Evolutionary conservation across 805 yeast species (phyloP), one percentile per base, ranked within the genome.

Genomic region (Saturnispora silvae): DNA sequence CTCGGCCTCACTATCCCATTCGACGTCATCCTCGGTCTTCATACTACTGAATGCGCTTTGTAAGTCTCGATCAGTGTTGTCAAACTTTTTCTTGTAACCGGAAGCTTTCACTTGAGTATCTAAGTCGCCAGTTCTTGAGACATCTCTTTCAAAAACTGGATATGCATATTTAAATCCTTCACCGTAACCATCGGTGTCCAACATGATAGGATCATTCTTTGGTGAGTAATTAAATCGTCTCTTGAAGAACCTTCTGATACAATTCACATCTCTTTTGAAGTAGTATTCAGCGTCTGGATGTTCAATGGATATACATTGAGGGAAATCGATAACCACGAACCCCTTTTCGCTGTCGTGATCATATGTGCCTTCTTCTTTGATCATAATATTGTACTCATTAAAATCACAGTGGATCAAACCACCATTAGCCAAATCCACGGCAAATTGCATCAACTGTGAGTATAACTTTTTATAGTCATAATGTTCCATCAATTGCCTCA

Each of bases 401-500:
- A 78, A 92, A 64, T 92, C 99, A 68, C 98, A 89, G 60, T 92
- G 99, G 37, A 92, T 86, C 39, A 92, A 67, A 1, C 99, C 99
- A 48, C 79, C 73, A 50, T 81, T 78, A 5, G 82, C 98, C 37
- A 92, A 63, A 43, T 75, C 70, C 11, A 87, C 94, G 16, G 82
- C 78, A 52, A 92, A 87, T 40, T 67, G 64, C 97, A 92, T 89
- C 52, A 92, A 65, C 38, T 84, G 80, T 20, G 85, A 76, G 55
- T 92, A 92, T 34, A 92, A 67, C 44, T 74, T 69, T 43, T 76
- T 73, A 49, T 81, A 73, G 45, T 82, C 72, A 11, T 67, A 65
- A 52, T 84, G 92, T 45, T 75, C 75, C 46, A 75, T 70, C 47
- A 89, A 65, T 45, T 78, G 80, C 49, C 87, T 78, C 95, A 89